Evolutionary conservation across 352 stramenopile species (phyloP), one percentile per base, ranked within the genome.

Genomic region (Phytopythium sindhum): DNA sequence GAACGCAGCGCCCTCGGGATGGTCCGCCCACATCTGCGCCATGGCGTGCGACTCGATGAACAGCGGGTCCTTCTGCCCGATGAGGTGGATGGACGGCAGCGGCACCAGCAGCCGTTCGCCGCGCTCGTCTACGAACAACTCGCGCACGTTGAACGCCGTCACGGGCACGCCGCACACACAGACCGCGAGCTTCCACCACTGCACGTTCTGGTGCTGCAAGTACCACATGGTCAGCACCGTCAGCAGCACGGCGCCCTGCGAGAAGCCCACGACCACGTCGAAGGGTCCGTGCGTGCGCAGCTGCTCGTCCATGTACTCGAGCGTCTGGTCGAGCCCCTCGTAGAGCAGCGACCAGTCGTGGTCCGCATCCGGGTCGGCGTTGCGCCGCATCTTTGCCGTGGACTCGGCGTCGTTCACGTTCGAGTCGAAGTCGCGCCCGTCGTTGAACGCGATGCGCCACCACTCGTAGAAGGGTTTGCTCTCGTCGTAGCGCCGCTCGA

Each of bases 241-340:
- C 4, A 90, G 59, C 66, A 91, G 77, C 21, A 83, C 75, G 2
- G 80, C 75, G 35, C 85, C 85, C 57, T 95, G 88, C 6, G 82
- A 93, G 56, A 96, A 96, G 15, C 82, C 83, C 5, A 93, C 42
- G 14, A 87, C 78, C 53, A 91, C 66, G 57, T 96, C 87, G 42
- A 90, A 89, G 5, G 85, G 78, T 5, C 85, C 87, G 21, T 91
- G 62, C 37, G 77, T 56, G 2, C 68, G 57, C 2, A 94, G 62
- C 62, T 90, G 77, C 28, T 81, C 63, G 48, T 88, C 68, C 61
- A 95, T 75, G 54, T 72, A 80, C 57, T 84, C 75, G 23, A 91
- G 65, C 12, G 71, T 60, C n/a, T 71, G 62, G 58, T 75, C 68
- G 29, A 78, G 73, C 52, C 73, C 65, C 1, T 78, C 72, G 31